phyloP scores from a whole-genome alignment of 768 basidiomycete genomes.

The Panaeolus papilionaceus region DNA sequence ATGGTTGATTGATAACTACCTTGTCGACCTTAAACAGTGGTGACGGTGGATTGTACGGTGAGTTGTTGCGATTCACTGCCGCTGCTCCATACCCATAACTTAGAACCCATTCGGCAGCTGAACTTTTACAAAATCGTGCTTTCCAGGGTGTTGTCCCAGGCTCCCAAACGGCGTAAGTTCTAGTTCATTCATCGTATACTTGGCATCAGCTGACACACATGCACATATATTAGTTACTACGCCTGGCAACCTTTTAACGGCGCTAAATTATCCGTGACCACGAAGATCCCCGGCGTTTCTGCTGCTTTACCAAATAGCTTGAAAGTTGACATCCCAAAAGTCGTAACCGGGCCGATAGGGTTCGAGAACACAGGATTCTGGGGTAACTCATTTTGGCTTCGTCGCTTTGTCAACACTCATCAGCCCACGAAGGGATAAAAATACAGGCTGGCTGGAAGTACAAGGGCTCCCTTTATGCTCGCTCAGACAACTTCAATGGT shows the following conservation, averaged over 20 bases:
- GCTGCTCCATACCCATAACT: neutral
- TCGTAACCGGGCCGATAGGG: slow-evolving; percentile 41
- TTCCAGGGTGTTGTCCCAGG: slow-evolving; percentile 62
- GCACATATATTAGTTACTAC: slow-evolving; percentile 9
- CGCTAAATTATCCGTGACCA: slow-evolving; percentile 42
- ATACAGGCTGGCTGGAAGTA: slow-evolving; percentile 61
- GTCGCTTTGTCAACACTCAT: neutral
- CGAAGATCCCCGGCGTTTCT: slow-evolving; percentile 52
- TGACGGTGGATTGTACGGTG: slow-evolving; percentile 49
- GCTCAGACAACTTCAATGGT: slow-evolving; percentile 41
- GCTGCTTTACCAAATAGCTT: slow-evolving; percentile 60
- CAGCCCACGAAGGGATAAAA: slow-evolving; percentile 49
- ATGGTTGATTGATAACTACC: slow-evolving; percentile 11
- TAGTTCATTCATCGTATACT: neutral
- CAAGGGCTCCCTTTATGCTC: slow-evolving; percentile 57
- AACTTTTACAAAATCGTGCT: slow-evolving; percentile 61
- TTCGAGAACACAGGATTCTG: slow-evolving; percentile 56
- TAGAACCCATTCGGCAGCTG: slow-evolving; percentile 25
- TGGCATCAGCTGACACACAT: neutral
- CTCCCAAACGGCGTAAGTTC: slow-evolving; percentile 47
- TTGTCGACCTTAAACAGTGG: slow-evolving; percentile 29
- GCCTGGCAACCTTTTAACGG: slow-evolving; percentile 53
- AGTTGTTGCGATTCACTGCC: neutral
- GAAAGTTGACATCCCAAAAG: slow-evolving; percentile 50
- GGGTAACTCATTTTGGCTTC: slow-evolving; percentile 37